Conservation (phyloP, 257 asterid genomes). For the Mitragyna speciosa region DNA sequence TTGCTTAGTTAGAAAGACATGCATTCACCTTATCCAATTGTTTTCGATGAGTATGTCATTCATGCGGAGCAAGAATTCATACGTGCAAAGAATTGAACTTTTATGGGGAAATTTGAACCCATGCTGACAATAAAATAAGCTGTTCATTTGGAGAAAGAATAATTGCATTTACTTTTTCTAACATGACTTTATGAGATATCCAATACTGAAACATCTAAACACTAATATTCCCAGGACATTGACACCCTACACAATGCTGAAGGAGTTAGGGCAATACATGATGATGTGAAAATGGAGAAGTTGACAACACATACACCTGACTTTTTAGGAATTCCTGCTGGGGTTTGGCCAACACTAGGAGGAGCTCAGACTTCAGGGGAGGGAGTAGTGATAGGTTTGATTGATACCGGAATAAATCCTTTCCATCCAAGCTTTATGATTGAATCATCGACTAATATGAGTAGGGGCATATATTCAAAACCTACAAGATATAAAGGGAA, state of each 20-base stretch:
- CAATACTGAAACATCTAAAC: not conserved
- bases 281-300: conserved; percentile 56
- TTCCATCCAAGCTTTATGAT: conserved; percentile 55
- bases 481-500: conserved; percentile 50
- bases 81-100: not conserved
- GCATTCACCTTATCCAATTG: not conserved
- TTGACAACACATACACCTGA: conserved; percentile 68
- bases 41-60: not conserved
- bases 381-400: conserved; percentile 63
- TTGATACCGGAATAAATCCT: conserved; percentile 73
- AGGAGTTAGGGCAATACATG: conserved; percentile 47
- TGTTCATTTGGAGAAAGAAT: not conserved
- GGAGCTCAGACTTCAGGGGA: conserved; percentile 50
- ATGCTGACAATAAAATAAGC: not conserved
- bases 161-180: not conserved
- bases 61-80: not conserved
- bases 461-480: conserved; percentile 11
- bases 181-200: not conserved
- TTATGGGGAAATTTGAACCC: not conserved
- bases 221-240: conserved; percentile 37
- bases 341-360: conserved; percentile 61
- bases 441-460: conserved; percentile 14
- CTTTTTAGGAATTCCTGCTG: conserved; percentile 43
- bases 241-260: conserved; percentile 31
- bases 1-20: not conserved